Evolutionary conservation across 306 rosid species (phyloP).

Genomic region (Vigna nakashimae): DNA sequence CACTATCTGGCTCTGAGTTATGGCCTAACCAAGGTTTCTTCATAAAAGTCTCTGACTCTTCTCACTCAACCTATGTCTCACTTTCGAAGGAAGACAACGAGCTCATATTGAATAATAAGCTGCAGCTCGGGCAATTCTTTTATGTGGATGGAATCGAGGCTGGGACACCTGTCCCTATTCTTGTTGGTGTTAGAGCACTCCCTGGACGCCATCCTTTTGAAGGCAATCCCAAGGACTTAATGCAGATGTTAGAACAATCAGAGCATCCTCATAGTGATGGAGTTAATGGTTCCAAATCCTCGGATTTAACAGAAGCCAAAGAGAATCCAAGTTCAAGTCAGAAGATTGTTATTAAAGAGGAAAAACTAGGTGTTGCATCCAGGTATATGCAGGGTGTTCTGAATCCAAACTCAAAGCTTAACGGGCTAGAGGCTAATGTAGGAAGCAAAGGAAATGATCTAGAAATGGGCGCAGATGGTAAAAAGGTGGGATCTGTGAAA

Average conservation of each 20-base stretch:
- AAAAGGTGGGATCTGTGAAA: slow-evolving; percentile 58
- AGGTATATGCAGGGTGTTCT: slow-evolving; percentile 88
- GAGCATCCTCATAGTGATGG: slow-evolving; percentile 45
- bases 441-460: slow-evolving; percentile 61
- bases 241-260: slow-evolving; percentile 86
- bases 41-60: slow-evolving; percentile 89
- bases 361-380: slow-evolving; percentile 76
- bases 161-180: slow-evolving; percentile 82
- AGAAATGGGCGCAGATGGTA: slow-evolving; percentile 60
- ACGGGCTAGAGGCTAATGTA: slow-evolving; percentile 49
- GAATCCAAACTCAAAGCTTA: slow-evolving; percentile 55
- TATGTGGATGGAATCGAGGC: slow-evolving; percentile 72
- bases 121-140: slow-evolving; percentile 95
- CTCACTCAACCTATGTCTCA: slow-evolving; percentile 86
- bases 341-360: slow-evolving; percentile 84
- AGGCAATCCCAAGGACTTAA: slow-evolving; percentile 90
- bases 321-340: slow-evolving; percentile 60
- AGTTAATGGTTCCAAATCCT: slow-evolving; percentile 41
- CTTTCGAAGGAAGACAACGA: slow-evolving; percentile 84
- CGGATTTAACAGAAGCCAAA: slow-evolving; percentile 54
- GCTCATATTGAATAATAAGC: slow-evolving; percentile 78
- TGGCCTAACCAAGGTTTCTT: slow-evolving; percentile 94
- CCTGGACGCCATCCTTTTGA: slow-evolving; percentile 83
- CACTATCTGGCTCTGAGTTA: slow-evolving; percentile 79
- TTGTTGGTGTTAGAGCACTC: slow-evolving; percentile 74